Evolutionary conservation across 192 early-diverging fungal genomes (phyloP).

Genomic region (Funneliformis mosseae): DNA sequence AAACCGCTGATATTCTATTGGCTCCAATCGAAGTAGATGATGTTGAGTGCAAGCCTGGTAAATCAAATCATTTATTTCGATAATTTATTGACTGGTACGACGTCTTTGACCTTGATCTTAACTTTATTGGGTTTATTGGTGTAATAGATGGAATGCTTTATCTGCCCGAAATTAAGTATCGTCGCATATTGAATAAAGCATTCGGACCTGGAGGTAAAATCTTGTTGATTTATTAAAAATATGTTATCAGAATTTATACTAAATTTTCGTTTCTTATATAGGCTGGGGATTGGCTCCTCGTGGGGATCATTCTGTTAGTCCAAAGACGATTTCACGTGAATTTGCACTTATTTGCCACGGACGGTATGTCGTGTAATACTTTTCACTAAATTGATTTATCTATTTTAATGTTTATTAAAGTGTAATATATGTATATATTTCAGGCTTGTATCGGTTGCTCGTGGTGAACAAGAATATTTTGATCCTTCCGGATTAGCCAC

Average conservation of each 20-base stretch:
- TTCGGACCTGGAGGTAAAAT: conserved; percentile 86
- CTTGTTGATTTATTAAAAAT: not conserved
- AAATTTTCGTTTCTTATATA: conserved; percentile 21
- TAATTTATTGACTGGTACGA: not conserved
- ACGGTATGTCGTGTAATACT: conserved; percentile 48
- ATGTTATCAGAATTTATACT: not conserved
- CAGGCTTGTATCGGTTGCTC: conserved; percentile 81
- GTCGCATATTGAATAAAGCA: conserved; percentile 91
- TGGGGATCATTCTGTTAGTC: conserved; percentile 80
- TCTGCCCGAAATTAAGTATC: conserved; percentile 96
- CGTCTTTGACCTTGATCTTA: not conserved
- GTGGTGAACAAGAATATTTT: conserved; percentile 94
- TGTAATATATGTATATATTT: not conserved
- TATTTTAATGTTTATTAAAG: not conserved
- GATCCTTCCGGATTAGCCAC: conserved; percentile 74
- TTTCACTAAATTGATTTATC: not conserved
- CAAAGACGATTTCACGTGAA: conserved; percentile 83
- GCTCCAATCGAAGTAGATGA: conserved; percentile 39
- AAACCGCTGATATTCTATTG: conserved; percentile 71
- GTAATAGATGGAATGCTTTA: conserved; percentile 86
- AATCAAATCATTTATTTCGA: not conserved
- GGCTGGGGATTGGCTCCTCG: conserved; percentile 87
- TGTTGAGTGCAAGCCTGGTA: not conserved
- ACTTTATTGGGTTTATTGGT: not conserved
- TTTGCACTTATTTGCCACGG: conserved; percentile 89